phyloP scores from a whole-genome alignment of 768 basidiomycete genomes.

The Hirschioporus abietinus region DNA sequence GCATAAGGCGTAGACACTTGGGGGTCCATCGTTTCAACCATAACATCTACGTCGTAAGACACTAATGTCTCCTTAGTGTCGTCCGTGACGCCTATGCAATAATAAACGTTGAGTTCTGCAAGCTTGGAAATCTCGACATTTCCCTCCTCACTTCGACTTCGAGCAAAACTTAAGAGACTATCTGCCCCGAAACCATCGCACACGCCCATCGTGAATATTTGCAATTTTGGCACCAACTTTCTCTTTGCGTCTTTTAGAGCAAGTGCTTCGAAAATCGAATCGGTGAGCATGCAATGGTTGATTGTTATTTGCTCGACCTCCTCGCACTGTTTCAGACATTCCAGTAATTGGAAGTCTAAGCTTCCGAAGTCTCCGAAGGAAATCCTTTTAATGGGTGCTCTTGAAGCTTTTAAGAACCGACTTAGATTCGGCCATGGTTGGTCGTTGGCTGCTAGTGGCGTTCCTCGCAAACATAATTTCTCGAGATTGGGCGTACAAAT shows the following conservation, averaged over 20 bases:
- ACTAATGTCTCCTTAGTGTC: not conserved
- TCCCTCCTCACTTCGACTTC: not conserved
- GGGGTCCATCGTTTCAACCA: not conserved
- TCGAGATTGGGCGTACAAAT: not conserved
- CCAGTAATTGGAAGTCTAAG: not conserved
- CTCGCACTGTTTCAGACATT: not conserved
- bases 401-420: not conserved
- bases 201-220: not conserved
- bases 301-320: not conserved
- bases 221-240: not conserved
- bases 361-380: not conserved
- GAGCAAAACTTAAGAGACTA: not conserved
- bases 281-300: not conserved
- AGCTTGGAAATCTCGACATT: not conserved
- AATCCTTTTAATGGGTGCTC: not conserved
- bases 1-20: not conserved
- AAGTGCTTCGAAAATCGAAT: not conserved
- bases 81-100: not conserved
- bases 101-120: not conserved
- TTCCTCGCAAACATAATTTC: not conserved
- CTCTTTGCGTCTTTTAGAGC: not conserved
- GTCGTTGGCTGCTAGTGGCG: not conserved
- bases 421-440: not conserved
- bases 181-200: not conserved
- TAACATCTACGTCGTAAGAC: not conserved